Evolutionary conservation across 345 rosid genomes (phyloP).

Genomic region (Laguncularia racemosa): DNA sequence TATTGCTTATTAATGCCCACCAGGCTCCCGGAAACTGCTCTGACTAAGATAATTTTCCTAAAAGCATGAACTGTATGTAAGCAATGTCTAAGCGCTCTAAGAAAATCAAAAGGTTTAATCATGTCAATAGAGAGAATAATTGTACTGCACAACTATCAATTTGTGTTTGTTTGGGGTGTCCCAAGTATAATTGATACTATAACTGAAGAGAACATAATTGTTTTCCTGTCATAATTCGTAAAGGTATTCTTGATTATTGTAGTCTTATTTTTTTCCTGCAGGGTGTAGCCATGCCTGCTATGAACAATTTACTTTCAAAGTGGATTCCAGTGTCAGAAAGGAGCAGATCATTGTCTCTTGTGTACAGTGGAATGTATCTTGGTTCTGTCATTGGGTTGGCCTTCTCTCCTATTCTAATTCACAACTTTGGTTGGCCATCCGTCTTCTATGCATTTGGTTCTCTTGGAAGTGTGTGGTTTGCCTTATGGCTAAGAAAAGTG

Average conservation of each 20-base stretch:
- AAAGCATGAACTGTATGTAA: too few relatives aligned
- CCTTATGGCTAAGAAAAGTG: conserved; percentile 66
- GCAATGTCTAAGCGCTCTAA: too few relatives aligned
- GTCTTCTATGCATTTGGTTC: conserved; percentile 95
- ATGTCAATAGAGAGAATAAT: too few relatives aligned
- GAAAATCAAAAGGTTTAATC: too few relatives aligned
- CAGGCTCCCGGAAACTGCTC: background rate
- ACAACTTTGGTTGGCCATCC: conserved; percentile 90
- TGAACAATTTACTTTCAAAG: conserved; percentile 93
- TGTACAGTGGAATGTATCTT: conserved; percentile 97
- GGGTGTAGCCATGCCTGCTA: conserved; percentile 99
- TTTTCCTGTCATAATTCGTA: too few relatives aligned
- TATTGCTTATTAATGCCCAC: background rate
- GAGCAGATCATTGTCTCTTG: conserved; percentile 93
- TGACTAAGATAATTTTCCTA: too few relatives aligned
- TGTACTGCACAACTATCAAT: too few relatives aligned
- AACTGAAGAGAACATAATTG: too few relatives aligned
- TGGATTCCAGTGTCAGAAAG: conserved; percentile 99
- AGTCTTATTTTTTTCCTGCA: conserved; percentile 16
- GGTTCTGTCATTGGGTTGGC: conserved; percentile 95
- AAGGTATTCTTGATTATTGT: too few relatives aligned
- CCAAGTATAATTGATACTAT: too few relatives aligned
- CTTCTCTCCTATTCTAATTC: conserved; percentile 73
- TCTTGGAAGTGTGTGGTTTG: conserved; percentile 89
- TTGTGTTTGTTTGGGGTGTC: too few relatives aligned